Evolutionary conservation across 768 basidiomycete genomes (phyloP).

Genomic region (Amanita molliuscula): DNA sequence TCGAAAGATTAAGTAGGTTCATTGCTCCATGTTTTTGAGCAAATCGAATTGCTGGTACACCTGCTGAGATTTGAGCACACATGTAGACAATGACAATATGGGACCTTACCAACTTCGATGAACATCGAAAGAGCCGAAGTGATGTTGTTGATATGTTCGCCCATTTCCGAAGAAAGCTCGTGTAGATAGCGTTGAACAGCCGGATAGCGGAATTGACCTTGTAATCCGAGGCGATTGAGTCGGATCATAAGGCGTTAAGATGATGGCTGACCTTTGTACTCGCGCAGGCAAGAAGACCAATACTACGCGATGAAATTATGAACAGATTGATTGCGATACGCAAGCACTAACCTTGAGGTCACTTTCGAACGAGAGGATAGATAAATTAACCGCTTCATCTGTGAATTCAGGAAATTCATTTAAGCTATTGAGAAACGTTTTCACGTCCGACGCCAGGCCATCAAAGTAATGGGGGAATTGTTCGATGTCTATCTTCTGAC

Average conservation of each 20-base stretch:
- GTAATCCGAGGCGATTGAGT: neutral
- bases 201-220: conserved; percentile 64
- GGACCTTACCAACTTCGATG: conserved; percentile 56
- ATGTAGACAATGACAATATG: neutral
- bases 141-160: conserved; percentile 62
- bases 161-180: conserved; percentile 65
- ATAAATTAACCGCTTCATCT: conserved; percentile 61
- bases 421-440: conserved; percentile 56
- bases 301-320: conserved; percentile 32
- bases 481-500: conserved; percentile 51
- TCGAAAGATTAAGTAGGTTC: conserved; percentile 64
- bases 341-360: conserved; percentile 46
- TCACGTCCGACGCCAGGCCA: conserved; percentile 52
- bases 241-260: neutral
- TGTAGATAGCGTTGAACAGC: conserved; percentile 69
- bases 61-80: conserved; percentile 19
- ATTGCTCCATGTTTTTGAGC: conserved; percentile 64
- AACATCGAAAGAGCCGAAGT: conserved; percentile 61
- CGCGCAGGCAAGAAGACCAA: conserved; percentile 63
- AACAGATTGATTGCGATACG: neutral
- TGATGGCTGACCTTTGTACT: conserved; percentile 40
- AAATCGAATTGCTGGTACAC: conserved; percentile 68
- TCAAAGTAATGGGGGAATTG: conserved; percentile 58
- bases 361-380: conserved; percentile 56
- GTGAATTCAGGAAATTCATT: conserved; percentile 76